phyloP scores from a whole-genome alignment of 2,329 filamentous ascomycete genomes.

The Gnomoniopsis smithogilvyi region DNA sequence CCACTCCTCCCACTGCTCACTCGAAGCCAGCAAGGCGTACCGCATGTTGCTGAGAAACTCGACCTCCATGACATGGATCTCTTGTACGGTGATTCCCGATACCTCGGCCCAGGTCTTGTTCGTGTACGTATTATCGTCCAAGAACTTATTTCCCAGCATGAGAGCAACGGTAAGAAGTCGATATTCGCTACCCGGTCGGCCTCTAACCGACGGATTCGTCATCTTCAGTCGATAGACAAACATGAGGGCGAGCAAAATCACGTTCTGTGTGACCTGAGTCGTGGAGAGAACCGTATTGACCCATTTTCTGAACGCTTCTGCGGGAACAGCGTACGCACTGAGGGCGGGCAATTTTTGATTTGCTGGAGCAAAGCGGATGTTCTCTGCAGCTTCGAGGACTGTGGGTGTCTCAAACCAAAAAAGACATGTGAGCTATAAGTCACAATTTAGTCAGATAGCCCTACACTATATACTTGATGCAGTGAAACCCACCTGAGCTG shows the following conservation, averaged over 20 bases:
- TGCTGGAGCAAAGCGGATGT: slow-evolving; percentile 43
- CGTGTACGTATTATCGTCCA: slow-evolving; percentile 98
- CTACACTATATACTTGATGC: not conserved
- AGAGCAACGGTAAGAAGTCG: slow-evolving; percentile 87
- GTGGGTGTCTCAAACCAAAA: slow-evolving; percentile 95
- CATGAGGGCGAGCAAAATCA: slow-evolving; percentile 82
- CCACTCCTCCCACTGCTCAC: slow-evolving; percentile 85
- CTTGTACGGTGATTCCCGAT: slow-evolving; percentile 85
- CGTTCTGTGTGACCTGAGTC: slow-evolving; percentile 94
- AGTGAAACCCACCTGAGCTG: slow-evolving; percentile 64
- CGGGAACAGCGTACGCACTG: slow-evolving; percentile 70
- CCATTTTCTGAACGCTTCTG: slow-evolving; percentile 86
- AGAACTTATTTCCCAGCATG: slow-evolving; percentile 98
- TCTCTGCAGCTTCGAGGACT: slow-evolving; percentile 73
- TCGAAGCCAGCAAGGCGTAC: slow-evolving; percentile 85
- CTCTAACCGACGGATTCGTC: slow-evolving; percentile 83
- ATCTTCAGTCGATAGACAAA: slow-evolving; percentile 94
- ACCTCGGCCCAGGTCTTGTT: slow-evolving; percentile 99
- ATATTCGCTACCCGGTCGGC: slow-evolving; percentile 91
- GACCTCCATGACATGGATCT: slow-evolving; percentile 99
- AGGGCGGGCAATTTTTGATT: slow-evolving; percentile 48
- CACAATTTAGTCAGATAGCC: slow-evolving; percentile 10
- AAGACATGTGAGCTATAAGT: slow-evolving; percentile 77
- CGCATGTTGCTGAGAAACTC: slow-evolving; percentile 98
- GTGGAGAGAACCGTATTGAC: slow-evolving; percentile 86